phyloP scores from a whole-genome alignment of 2,329 filamentous ascomycete genomes.

The Penicillium sp. region DNA sequence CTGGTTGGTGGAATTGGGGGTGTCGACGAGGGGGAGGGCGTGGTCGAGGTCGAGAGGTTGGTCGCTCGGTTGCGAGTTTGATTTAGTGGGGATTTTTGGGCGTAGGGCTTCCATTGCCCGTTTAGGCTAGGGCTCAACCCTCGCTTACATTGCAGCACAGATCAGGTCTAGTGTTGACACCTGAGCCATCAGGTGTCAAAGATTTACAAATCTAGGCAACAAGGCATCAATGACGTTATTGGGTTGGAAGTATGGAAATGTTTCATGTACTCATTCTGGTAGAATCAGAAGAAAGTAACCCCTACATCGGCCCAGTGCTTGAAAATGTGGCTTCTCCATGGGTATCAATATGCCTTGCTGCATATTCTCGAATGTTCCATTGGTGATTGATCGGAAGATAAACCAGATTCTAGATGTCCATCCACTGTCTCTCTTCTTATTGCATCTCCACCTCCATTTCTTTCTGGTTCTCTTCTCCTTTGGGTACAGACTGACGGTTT shows the following conservation, averaged over 20 bases:
- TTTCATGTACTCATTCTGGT: neutral
- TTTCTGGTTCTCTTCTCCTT: slow-evolving; percentile 22
- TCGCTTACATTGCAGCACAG: slow-evolving; percentile 32
- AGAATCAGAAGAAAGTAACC: neutral
- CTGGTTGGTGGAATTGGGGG: slow-evolving; percentile 32
- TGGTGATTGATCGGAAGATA: neutral
- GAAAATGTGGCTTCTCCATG: neutral
- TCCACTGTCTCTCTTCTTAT: slow-evolving; percentile 25
- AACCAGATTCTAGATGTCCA: neutral
- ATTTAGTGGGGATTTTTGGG: slow-evolving; percentile 43
- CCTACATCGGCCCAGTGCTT: neutral
- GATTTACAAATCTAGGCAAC: slow-evolving; percentile 9
- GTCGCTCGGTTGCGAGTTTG: slow-evolving; percentile 35
- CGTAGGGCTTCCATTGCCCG: slow-evolving; percentile 33
- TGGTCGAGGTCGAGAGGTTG: slow-evolving; percentile 33
- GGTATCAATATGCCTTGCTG: neutral
- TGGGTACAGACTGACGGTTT: slow-evolving; percentile 29
- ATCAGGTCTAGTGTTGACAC: slow-evolving; percentile 16
- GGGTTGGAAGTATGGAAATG: neutral
- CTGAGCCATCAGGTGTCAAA: neutral
- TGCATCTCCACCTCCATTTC: slow-evolving; percentile 55
- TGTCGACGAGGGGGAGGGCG: slow-evolving; percentile 38
- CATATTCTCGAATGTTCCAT: neutral
- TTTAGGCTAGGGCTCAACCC: slow-evolving; percentile 43
- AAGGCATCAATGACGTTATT: neutral